Evolutionary conservation across 2,329 filamentous ascomycete species (phyloP).

Genomic region (Ceratocystis smalleyi): DNA sequence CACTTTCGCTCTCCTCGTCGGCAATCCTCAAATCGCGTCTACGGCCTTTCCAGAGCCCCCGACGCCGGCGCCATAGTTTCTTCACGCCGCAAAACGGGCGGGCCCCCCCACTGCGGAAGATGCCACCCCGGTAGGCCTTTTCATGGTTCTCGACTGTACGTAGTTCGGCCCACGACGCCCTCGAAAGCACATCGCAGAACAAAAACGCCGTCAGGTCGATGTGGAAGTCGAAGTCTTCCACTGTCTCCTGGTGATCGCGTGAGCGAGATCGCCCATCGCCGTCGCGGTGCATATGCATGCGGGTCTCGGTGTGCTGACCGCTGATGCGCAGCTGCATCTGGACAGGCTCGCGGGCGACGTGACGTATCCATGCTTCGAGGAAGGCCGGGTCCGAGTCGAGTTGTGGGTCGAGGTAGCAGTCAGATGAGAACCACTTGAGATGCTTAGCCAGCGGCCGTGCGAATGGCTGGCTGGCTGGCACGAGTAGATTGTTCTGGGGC

Average conservation of each 20-base stretch:
- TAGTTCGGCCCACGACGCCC: conserved; percentile 30
- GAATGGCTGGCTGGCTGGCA: conserved; percentile 16
- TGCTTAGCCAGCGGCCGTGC: conserved; percentile 21
- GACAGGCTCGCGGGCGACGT: conserved; percentile 34
- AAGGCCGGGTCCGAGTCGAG: conserved; percentile 31
- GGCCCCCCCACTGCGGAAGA: conserved; percentile 37
- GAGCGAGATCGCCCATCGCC: conserved; percentile 20
- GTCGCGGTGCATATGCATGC: not conserved
- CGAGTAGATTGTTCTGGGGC: conserved; percentile 20
- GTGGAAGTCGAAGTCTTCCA: conserved; percentile 44
- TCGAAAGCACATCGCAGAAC: conserved; percentile 30
- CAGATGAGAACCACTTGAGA: conserved; percentile 11
- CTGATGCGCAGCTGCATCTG: conserved; percentile 37
- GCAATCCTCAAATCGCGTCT: conserved; percentile 21
- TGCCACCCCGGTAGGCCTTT: conserved; percentile 48
- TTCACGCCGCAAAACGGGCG: conserved; percentile 27
- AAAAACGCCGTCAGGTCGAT: conserved; percentile 46
- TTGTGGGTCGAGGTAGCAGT: conserved; percentile 30
- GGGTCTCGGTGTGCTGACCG: conserved; percentile 36
- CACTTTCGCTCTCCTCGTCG: conserved; percentile 18
- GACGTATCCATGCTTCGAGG: conserved; percentile 31
- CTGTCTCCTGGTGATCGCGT: conserved; percentile 31
- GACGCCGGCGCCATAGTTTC: conserved; percentile 12
- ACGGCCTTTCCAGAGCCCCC: conserved; percentile 17
- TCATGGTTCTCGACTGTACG: conserved; percentile 41